Percentiles rank a stretch among this genome's conserved stretches.
Evolutionary conservation across 768 basidiomycete genomes (phyloP).

Genomic region (Russula vinacea): DNA sequence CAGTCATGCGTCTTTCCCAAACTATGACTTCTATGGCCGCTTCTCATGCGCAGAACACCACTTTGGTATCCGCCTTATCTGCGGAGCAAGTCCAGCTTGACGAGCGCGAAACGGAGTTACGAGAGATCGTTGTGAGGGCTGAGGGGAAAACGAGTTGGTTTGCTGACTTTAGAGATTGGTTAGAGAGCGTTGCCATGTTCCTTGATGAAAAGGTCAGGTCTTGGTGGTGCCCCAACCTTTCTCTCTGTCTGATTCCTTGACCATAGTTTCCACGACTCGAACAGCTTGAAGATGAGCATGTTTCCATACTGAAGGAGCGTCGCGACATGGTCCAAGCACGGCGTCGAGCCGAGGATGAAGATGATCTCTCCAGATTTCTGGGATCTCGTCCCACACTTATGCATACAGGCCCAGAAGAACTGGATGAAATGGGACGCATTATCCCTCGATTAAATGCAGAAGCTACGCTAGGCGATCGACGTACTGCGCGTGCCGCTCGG

Average conservation of each 20-base stretch:
- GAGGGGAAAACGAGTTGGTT: constrained; percentile 85
- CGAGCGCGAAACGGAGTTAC: constrained; percentile 65
- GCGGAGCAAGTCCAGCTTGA: constrained; percentile 65
- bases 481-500: constrained; percentile 56
- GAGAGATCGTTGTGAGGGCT: constrained; percentile 67
- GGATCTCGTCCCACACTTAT: constrained; percentile 46
- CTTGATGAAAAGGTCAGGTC: constrained; percentile 76
- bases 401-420: constrained; percentile 41
- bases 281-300: constrained; percentile 69
- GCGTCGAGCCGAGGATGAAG: constrained; percentile 72
- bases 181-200: constrained; percentile 80
- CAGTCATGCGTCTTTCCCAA: constrained; percentile 58
- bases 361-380: constrained; percentile 71
- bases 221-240: background rate
- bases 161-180: constrained; percentile 69
- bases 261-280: constrained; percentile 75
- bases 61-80: constrained; percentile 53
- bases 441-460: constrained; percentile 48
- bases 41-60: constrained; percentile 64
- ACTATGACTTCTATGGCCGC: constrained; percentile 57
- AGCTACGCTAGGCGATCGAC: constrained; percentile 51
- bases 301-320: constrained; percentile 72
- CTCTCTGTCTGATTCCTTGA: constrained; percentile 20
- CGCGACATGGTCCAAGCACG: constrained; percentile 63
- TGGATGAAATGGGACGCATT: constrained; percentile 61